Evolutionary conservation across 1,284 basidiomycete genomes (phyloP).

Genomic region (Apiotrichum veenhuisii): DNA sequence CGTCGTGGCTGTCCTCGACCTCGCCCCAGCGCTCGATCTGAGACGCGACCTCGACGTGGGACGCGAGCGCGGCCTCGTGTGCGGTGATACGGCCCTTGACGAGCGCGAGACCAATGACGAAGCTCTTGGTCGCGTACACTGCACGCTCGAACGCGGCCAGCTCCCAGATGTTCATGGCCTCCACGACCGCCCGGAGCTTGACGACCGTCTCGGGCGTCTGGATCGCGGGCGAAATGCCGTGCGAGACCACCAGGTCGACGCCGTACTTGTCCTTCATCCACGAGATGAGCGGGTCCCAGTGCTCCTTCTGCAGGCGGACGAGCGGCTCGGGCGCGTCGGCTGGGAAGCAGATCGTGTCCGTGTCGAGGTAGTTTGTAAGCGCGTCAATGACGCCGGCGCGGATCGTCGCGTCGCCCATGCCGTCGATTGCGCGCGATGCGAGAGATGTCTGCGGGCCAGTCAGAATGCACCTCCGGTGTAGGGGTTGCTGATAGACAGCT

Average conservation of each 20-base stretch:
- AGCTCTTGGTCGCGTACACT: slow-evolving; percentile 86
- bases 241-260: slow-evolving; percentile 63
- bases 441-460: slow-evolving; percentile 85
- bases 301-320: slow-evolving; percentile 72
- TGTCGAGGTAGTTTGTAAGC: slow-evolving; percentile 83
- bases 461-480: no score
- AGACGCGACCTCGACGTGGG: slow-evolving; percentile 88
- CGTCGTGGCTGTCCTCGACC: slow-evolving; percentile 95
- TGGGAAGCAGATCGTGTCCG: slow-evolving; percentile 92
- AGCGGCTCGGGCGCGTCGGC: slow-evolving; percentile 71
- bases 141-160: slow-evolving; percentile 90
- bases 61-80: slow-evolving; percentile 74
- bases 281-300: slow-evolving; percentile 83
- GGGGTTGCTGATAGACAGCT: no score
- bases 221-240: slow-evolving; percentile 63
- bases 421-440: slow-evolving; percentile 82
- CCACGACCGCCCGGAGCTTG: slow-evolving; percentile 60
- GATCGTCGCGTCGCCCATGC: slow-evolving; percentile 59
- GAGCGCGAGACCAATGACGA: slow-evolving; percentile 81
- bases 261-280: slow-evolving; percentile 70
- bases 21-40: slow-evolving; percentile 97
- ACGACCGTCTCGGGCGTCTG: slow-evolving; percentile 67
- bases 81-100: slow-evolving; percentile 70
- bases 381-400: slow-evolving; percentile 66
- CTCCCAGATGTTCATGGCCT: slow-evolving; percentile 71